Evolutionary conservation across 2,329 filamentous ascomycete species (phyloP), one percentile per base, ranked within the genome.

Genomic region (Xylariaceae sp.): DNA sequence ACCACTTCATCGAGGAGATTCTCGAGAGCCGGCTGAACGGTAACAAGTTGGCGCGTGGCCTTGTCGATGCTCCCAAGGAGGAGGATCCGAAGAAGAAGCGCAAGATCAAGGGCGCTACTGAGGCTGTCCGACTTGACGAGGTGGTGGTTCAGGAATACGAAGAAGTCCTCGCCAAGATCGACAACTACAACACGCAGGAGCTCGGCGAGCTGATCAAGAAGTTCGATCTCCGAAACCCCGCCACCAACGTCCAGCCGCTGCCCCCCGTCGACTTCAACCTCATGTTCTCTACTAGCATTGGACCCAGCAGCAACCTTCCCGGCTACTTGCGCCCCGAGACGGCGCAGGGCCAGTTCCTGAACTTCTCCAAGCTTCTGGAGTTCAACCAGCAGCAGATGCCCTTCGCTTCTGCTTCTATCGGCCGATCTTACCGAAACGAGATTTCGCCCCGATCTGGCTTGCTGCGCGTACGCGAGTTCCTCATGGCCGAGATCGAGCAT

Each of bases 401-500:
- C 30, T 97, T 99, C 72, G 94, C 94, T 11, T 97, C 93, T 53
- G 94, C 94, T 51, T 96, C 90, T 45, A 95, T 99, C 73, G 94
- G 94, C 76, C 96, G 96, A 77, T 97, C 93, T 1, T 97, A 96
- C 83, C 87, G 94, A 70, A 99, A 99, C 74, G 94, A 99, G 73
- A 97, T 99, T 68, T 97, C 94, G 0, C 94, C 94, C 8, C 86
- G 94, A 58, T 85, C 90, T 64, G 94, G 94, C 76, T 86, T 99
- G 47, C 78, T 99, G 60, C 89, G 94, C 68, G 94, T 99, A 49
- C 90, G 94, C 69, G 94, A 99, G 75, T 97, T 99, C 78, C 78
- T 97, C 69, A 97, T 99, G 94, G 94, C 93, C 23, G 94, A 99
- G 77, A 96, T 99, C 68, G 94, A 99, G 79, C 94, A 99, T 76